These are phyloP conservation scores for Trifolium subterraneum DNA, from an alignment of 306 rosid genomes.

Conservation along the genomic window DNA sequence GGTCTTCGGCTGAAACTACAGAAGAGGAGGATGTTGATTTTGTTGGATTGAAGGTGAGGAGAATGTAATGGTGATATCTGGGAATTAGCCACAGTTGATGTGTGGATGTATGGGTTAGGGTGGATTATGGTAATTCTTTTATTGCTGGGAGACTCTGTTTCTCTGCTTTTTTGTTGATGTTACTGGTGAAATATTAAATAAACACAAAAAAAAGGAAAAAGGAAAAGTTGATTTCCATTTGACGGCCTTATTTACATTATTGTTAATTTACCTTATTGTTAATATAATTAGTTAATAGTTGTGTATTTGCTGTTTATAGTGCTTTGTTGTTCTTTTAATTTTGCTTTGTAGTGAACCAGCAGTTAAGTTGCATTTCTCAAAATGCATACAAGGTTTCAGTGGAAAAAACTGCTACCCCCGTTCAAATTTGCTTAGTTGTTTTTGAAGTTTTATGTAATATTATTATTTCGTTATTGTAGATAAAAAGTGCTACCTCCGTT, in stretches of 20 bases:
- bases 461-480: too few relatives aligned
- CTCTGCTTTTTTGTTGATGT: constrained; percentile 21
- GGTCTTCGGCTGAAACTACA: constrained; percentile 35
- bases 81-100: constrained; percentile 17
- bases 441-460: too few relatives aligned
- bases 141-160: constrained; percentile 5
- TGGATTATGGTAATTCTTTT: constrained; percentile 4
- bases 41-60: constrained; percentile 34
- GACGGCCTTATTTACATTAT: neutral
- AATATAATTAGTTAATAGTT: constrained; percentile 16
- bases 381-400: neutral
- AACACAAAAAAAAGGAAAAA: too few relatives aligned
- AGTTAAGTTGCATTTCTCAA: neutral
- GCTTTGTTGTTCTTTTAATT: neutral
- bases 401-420: neutral
- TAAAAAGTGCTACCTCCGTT: neutral
- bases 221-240: constrained; percentile 17
- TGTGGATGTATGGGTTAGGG: constrained; percentile 20
- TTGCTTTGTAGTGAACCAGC: neutral
- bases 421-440: too few relatives aligned
- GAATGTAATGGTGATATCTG: constrained; percentile 31
- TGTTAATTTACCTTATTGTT: constrained; percentile 27
- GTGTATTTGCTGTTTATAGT: neutral
- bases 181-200: constrained; percentile 11
- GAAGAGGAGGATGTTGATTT: constrained; percentile 36